A percentile compares a stretch with the other conserved stretches of the same genome.
phyloP scores from a whole-genome alignment of 1,284 basidiomycete species.

The Termitomyces sp. region DNA sequence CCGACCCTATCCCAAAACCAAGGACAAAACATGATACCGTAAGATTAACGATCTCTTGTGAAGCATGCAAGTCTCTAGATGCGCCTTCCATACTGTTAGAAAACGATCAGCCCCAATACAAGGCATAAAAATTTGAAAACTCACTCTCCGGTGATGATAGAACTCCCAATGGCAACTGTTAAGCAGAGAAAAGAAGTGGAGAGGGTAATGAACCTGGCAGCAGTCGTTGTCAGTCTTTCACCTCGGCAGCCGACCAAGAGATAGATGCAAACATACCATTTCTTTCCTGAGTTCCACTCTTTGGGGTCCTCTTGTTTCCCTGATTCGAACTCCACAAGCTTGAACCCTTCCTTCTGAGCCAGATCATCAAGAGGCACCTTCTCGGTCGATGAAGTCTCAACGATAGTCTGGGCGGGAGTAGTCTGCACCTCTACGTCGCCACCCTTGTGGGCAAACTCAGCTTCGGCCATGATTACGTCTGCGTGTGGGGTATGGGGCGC shows the following conservation, averaged over 20 bases:
- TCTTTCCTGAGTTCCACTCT: conserved; percentile 28
- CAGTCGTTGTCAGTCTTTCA: not conserved
- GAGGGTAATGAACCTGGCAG: conserved; percentile 30
- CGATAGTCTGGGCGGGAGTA: conserved; percentile 2
- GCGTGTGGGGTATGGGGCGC: not conserved
- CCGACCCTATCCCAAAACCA: conserved; percentile 33
- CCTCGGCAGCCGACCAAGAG: not conserved
- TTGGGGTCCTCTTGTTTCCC: conserved; percentile 32
- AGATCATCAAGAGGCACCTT: conserved; percentile 6
- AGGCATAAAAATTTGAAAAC: not conserved
- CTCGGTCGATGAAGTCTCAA: conserved; percentile 5
- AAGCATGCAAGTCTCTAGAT: conserved; percentile 24
- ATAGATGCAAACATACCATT: conserved; percentile 24
- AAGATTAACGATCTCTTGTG: conserved; percentile 32
- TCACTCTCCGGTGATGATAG: conserved; percentile 29
- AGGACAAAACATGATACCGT: conserved; percentile 36
- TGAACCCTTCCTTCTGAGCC: conserved; percentile 3
- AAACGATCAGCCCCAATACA: not conserved
- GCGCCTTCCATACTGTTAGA: conserved; percentile 27
- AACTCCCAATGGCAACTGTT: conserved; percentile 32
- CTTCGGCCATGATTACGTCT: not conserved
- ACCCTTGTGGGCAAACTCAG: conserved; percentile 5
- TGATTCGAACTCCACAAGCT: conserved; percentile 30
- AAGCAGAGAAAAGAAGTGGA: conserved; percentile 31
- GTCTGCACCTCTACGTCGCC: conserved; percentile 1